Evolutionary conservation across 352 stramenopile genomes (phyloP).

Genomic region (Phytopythium vexans): DNA sequence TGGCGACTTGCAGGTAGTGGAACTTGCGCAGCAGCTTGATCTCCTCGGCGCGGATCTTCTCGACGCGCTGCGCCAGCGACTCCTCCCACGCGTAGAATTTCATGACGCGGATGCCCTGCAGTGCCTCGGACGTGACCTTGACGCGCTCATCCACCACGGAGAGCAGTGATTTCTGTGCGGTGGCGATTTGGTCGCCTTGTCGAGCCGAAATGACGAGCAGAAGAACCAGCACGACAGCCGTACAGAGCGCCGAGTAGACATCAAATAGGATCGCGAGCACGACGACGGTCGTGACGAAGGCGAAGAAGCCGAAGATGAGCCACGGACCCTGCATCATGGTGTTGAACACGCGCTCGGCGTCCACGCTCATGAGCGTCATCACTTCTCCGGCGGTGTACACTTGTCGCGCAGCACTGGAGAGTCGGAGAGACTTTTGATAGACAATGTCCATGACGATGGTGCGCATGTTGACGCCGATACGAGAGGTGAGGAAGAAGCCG

Average conservation of each 20-base stretch:
- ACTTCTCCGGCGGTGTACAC: conserved; percentile 52
- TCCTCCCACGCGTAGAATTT: conserved; percentile 90
- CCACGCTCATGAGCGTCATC: conserved; percentile 48
- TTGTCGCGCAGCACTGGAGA: conserved; percentile 37
- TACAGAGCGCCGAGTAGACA: conserved; percentile 15
- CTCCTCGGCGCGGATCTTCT: conserved; percentile 36
- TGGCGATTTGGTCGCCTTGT: conserved; percentile 6
- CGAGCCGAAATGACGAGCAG: conserved; percentile 11
- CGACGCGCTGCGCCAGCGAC: conserved; percentile 36
- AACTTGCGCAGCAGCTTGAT: conserved; percentile 46
- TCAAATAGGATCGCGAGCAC: conserved; percentile 21
- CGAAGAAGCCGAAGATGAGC: conserved; percentile 23
- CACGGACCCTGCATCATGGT: conserved; percentile 42
- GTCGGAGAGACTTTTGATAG: conserved; percentile 48
- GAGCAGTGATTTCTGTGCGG: conserved; percentile 13
- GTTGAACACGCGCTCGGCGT: conserved; percentile 52
- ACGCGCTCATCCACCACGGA: conserved; percentile 72
- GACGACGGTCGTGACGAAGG: conserved; percentile 19
- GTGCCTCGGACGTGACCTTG: conserved; percentile 91
- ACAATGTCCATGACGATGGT: conserved; percentile 45
- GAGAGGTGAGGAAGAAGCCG: conserved; percentile 39
- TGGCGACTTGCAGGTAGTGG: conserved; percentile 56
- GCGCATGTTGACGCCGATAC: conserved; percentile 41
- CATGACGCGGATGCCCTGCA: conserved; percentile 87
- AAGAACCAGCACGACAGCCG: conserved; percentile 7